phyloP scores from a whole-genome alignment of 169 alveolate species.

The Cyclospora cayetanensis region DNA sequence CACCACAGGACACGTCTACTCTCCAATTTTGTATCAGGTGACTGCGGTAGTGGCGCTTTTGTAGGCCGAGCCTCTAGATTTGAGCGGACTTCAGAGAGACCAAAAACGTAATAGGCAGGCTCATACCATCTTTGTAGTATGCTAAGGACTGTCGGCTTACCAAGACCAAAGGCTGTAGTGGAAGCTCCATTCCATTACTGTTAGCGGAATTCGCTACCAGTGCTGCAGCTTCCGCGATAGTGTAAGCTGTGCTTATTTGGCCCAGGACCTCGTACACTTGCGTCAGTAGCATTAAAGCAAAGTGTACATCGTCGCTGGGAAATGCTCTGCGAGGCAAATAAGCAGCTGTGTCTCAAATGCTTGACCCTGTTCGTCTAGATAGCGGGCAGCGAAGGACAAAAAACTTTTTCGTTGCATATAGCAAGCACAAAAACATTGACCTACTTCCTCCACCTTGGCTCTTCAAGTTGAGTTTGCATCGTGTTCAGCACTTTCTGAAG shows the following conservation, averaged over 20 bases:
- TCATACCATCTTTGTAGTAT: too few species aligned
- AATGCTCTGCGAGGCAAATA: not conserved
- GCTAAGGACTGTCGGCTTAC: too few species aligned
- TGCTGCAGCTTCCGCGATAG: slow-evolving; percentile 43
- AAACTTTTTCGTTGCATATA: not conserved
- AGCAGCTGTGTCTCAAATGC: not conserved
- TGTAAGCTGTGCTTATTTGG: not conserved
- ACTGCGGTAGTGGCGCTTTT: too few species aligned
- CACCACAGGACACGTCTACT: too few species aligned
- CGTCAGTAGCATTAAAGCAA: slow-evolving; percentile 25
- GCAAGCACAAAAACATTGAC: not conserved
- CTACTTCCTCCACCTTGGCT: not conserved
- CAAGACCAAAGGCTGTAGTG: not conserved
- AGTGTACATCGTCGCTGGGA: slow-evolving; percentile 29
- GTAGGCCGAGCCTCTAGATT: too few species aligned
- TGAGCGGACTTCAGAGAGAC: too few species aligned
- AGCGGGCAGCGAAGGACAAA: not conserved
- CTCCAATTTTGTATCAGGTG: too few species aligned
- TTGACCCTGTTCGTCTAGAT: not conserved
- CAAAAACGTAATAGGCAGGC: too few species aligned
- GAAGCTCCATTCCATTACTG: not conserved
- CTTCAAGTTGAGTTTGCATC: not conserved
- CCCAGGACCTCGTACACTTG: slow-evolving; percentile 35
- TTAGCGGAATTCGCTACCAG: not conserved
- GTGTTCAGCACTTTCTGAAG: slow-evolving; percentile 11